These are phyloP conservation scores for Acanthamoeba lenticulata DNA, from an alignment of 208 protist genomes.

Conservation along the genomic window DNA sequence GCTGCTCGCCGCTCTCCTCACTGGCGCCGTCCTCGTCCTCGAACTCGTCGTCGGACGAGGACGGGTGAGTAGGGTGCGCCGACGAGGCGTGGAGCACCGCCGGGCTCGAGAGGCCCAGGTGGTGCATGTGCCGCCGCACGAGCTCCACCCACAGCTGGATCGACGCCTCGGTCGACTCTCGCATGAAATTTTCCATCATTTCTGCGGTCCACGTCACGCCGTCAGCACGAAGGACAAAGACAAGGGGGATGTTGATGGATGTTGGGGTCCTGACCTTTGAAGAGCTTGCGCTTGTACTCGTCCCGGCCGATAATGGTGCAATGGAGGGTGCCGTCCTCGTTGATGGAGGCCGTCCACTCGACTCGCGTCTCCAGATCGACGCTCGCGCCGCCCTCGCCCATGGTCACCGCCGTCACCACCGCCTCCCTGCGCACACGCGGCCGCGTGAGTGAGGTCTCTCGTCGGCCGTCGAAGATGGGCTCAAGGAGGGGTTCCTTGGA, in stretches of 20 bases:
- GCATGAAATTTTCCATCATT: neutral
- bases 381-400: slow-evolving; percentile 10
- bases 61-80: neutral
- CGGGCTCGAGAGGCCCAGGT: neutral
- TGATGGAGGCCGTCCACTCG: neutral
- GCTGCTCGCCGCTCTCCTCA: neutral
- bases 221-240: neutral
- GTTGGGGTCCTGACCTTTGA: slow-evolving; percentile 3
- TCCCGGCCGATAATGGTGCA: neutral
- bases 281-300: neutral
- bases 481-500: too few species aligned
- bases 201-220: neutral
- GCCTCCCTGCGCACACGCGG: neutral
- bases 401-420: neutral
- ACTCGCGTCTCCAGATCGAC: slow-evolving; percentile 7
- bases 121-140: neutral
- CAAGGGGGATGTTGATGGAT: neutral
- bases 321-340: neutral
- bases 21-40: neutral
- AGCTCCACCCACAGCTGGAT: neutral
- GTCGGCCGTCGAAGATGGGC: too few species aligned
- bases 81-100: neutral
- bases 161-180: neutral
- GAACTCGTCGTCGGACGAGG: neutral
- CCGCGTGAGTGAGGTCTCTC: too few species aligned